Evolutionary conservation across 805 yeast species (phyloP).

Genomic region (Candida adriatica): DNA sequence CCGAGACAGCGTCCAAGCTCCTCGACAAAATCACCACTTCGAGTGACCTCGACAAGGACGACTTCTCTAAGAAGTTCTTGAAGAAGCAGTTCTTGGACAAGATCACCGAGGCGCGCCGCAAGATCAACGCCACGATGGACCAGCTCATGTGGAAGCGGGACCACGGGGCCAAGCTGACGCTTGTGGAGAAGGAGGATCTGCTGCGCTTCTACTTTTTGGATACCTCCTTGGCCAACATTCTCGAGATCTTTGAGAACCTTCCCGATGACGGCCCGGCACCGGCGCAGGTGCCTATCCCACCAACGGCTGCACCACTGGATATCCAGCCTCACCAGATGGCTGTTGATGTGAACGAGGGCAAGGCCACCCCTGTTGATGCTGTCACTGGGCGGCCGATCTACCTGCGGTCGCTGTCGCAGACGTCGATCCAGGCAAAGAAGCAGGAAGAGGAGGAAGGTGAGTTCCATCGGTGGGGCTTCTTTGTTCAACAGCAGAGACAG

Average conservation of each 20-base stretch:
- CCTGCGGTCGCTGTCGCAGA: conserved; percentile 56
- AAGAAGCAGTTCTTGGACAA: conserved; percentile 35
- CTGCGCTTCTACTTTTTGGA: conserved; percentile 64
- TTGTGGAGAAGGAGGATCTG: conserved; percentile 71
- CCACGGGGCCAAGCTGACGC: conserved; percentile 32
- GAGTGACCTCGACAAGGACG: conserved; percentile 22
- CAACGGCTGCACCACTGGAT: conserved; percentile 39
- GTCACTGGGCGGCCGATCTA: conserved; percentile 68
- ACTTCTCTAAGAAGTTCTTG: conserved; percentile 30
- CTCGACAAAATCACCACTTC: conserved; percentile 33
- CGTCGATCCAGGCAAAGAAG: conserved; percentile 58
- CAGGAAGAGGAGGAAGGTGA: conserved; percentile 93
- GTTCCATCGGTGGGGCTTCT: conserved; percentile 79
- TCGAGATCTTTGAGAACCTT: conserved; percentile 27
- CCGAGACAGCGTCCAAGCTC: conserved; percentile 66
- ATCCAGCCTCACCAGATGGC: conserved; percentile 64
- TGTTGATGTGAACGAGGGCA: conserved; percentile 50
- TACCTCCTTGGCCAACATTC: conserved; percentile 54
- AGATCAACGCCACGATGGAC: conserved; percentile 43
- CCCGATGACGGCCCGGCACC: conserved; percentile 12
- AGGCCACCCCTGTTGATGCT: conserved; percentile 51
- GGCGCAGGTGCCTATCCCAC: conserved; percentile 1
- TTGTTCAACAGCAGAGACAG: conserved; percentile 55
- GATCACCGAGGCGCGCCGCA: conserved; percentile 30
- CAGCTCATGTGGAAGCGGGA: conserved; percentile 53